A percentile compares a stretch with the other conserved stretches of the same genome.
Evolutionary conservation across 1,284 basidiomycete genomes (phyloP).

Genomic region (Leccinum huronense): DNA sequence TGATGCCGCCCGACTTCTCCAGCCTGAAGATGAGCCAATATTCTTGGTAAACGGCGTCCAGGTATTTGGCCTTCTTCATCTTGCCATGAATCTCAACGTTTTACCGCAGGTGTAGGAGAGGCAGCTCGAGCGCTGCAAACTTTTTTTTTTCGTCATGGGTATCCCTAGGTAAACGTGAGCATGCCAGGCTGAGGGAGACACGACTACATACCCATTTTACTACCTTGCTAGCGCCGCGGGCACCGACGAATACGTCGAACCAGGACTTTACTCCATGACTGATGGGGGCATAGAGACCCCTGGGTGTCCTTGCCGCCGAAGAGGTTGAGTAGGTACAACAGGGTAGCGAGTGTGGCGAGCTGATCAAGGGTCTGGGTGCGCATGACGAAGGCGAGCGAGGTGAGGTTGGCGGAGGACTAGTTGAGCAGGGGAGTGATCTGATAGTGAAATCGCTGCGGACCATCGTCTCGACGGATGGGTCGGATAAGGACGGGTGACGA

Average conservation of each 20-base stretch:
- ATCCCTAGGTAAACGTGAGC: constrained; percentile 43
- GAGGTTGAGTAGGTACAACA: constrained; percentile 90
- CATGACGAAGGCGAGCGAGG: constrained; percentile 94
- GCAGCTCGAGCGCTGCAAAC: not conserved
- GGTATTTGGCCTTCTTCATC: constrained; percentile 24
- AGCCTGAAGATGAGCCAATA: constrained; percentile 36
- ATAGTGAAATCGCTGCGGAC: constrained; percentile 62
- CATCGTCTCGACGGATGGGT: constrained; percentile 49
- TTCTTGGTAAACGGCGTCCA: constrained; percentile 34
- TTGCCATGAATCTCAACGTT: constrained; percentile 11
- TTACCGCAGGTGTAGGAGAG: not conserved
- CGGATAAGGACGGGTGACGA: constrained; percentile 12
- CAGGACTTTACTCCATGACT: constrained; percentile 96
- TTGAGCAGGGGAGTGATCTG: constrained; percentile 69
- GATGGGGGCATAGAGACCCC: constrained; percentile 86
- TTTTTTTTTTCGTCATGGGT: not conserved
- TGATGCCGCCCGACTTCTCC: constrained; percentile 34
- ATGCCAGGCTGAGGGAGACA: not conserved
- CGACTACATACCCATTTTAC: constrained; percentile 72
- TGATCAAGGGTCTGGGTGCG: constrained; percentile 83
- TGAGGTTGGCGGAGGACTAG: constrained; percentile 81
- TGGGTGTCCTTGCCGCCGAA: constrained; percentile 90
- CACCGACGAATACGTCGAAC: constrained; percentile 95
- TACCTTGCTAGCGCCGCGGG: constrained; percentile 71
- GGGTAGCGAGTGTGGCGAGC: constrained; percentile 72